Evolutionary conservation across 805 yeast species (phyloP).

Genomic region (Yarrowia phangngaensis): DNA sequence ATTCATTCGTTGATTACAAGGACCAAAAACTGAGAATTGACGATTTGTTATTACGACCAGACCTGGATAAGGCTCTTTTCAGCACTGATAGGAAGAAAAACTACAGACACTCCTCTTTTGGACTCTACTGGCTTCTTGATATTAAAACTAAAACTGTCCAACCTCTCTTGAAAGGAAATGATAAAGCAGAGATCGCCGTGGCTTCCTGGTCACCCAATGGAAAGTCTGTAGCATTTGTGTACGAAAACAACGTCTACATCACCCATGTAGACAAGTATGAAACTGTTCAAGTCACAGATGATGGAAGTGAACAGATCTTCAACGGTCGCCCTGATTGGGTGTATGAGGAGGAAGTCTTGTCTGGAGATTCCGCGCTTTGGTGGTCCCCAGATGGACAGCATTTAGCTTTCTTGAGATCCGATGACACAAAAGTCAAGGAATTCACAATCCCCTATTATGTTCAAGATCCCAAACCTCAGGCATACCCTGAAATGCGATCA

Average conservation of each 20-base stretch:
- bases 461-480: slow-evolving; percentile 47
- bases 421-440: slow-evolving; percentile 70
- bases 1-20: slow-evolving; percentile 1
- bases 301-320: slow-evolving; percentile 67
- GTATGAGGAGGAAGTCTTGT: slow-evolving; percentile 84
- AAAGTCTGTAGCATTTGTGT: slow-evolving; percentile 58
- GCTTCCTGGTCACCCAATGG: slow-evolving; percentile 78
- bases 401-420: slow-evolving; percentile 60
- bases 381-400: slow-evolving; percentile 77
- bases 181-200: slow-evolving; percentile 43
- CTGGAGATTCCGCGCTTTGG: slow-evolving; percentile 70
- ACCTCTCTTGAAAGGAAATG: slow-evolving; percentile 35
- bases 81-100: slow-evolving; percentile 48
- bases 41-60: slow-evolving; percentile 47
- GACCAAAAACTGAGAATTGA: slow-evolving; percentile 42
- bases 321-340: slow-evolving; percentile 95
- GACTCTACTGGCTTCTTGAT: slow-evolving; percentile 61
- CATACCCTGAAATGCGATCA: slow-evolving; percentile 57
- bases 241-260: slow-evolving; percentile 65
- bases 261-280: slow-evolving; percentile 44
- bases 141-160: slow-evolving; percentile 40
- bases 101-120: slow-evolving; percentile 68
- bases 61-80: slow-evolving; percentile 51
- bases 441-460: slow-evolving; percentile 74
- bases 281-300: slow-evolving; percentile 54